Conservation (phyloP, 371 early-diverging fungal genomes). For the Syncephalastrum contaminatum region DNA sequence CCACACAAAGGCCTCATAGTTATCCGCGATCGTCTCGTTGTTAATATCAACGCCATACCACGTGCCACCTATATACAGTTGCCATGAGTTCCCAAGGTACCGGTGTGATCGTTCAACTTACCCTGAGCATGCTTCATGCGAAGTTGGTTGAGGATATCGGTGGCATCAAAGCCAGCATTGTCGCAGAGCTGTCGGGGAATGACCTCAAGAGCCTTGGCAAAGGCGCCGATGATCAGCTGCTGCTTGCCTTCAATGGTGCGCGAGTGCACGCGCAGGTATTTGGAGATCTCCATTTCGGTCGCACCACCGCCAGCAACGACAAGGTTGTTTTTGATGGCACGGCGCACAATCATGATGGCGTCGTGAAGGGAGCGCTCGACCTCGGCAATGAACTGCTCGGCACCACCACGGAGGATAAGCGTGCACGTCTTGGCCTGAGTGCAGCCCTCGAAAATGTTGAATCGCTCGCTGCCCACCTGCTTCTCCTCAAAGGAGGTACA, state of each 20-base stretch:
- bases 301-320: conserved; percentile 99
- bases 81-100: not conserved
- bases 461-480: conserved; percentile 98
- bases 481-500: conserved; percentile 97
- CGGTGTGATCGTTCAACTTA: conserved; percentile 20
- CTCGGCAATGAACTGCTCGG: conserved; percentile 99
- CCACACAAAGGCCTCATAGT: conserved; percentile 97
- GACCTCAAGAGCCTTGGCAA: conserved; percentile 98
- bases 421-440: conserved; percentile 95
- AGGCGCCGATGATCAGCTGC: conserved; percentile 95
- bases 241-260: conserved; percentile 92
- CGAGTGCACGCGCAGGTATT: conserved; percentile 90
- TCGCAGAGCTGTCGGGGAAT: conserved; percentile 99
- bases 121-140: conserved; percentile 93
- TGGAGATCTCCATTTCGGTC: conserved; percentile 97
- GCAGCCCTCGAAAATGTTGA: conserved; percentile 96
- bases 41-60: conserved; percentile 97
- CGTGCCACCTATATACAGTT: conserved; percentile 48
- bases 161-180: conserved; percentile 99
- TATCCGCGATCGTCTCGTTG: conserved; percentile 88
- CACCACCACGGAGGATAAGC: conserved; percentile 97
- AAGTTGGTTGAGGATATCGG: conserved; percentile 96
- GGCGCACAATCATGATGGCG: conserved; percentile 98
- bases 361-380: conserved; percentile 99
- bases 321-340: conserved; percentile 91